A percentile compares a stretch with the other conserved stretches of the same genome.
phyloP scores from a whole-genome alignment of 192 early-diverging fungal species.

The Dimargaris cristalligena region DNA sequence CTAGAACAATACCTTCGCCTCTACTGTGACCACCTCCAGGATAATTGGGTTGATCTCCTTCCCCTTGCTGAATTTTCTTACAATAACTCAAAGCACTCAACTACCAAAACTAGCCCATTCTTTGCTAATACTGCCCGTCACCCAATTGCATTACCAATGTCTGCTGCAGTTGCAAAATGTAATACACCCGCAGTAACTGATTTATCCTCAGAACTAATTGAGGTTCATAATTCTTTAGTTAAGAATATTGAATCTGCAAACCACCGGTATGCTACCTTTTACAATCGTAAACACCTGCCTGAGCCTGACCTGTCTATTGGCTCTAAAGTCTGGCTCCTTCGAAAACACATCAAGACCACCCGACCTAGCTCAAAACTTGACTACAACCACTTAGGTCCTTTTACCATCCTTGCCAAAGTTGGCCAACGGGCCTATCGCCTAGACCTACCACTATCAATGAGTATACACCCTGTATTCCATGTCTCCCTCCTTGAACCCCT shows the following conservation, averaged over 20 bases:
- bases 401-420: conserved; percentile 11
- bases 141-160: not conserved
- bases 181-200: too few species aligned
- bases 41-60: conserved; percentile 19
- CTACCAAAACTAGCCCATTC: not conserved
- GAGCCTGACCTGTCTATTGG: conserved; percentile 8
- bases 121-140: not conserved
- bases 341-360: conserved; percentile 11
- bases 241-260: not conserved
- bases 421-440: conserved; percentile 10
- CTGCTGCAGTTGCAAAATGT: not conserved
- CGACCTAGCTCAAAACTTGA: conserved; percentile 10
- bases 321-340: conserved; percentile 13
- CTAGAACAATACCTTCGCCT: conserved; percentile 12
- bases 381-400: conserved; percentile 15
- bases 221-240: too few species aligned
- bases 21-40: conserved; percentile 16
- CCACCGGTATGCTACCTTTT: not conserved
- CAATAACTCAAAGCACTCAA: conserved; percentile 15
- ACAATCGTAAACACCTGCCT: not conserved
- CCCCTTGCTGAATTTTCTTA: conserved; percentile 16
- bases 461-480: conserved; percentile 26
- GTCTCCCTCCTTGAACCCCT: conserved; percentile 18
- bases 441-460: conserved; percentile 14
- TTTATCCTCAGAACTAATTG: too few species aligned